Conservation (phyloP, 331 rosid genomes). For the Pyrus hybrid region DNA sequence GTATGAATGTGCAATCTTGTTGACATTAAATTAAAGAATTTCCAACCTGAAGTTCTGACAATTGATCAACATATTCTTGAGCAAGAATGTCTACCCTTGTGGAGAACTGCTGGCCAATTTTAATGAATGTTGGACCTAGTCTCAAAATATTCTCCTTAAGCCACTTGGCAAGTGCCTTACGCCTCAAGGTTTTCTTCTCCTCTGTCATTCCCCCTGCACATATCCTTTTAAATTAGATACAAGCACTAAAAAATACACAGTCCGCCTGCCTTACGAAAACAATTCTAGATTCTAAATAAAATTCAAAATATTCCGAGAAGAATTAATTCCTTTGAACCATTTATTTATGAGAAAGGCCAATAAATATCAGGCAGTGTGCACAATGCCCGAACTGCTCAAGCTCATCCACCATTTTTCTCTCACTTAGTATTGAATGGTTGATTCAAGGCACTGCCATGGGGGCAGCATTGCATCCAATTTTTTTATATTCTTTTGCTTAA, state of each 20-base stretch:
- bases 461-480: neutral
- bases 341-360: neutral
- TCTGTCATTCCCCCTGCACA: conserved; percentile 87
- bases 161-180: conserved; percentile 87
- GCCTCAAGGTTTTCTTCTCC: conserved; percentile 60
- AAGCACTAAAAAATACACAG: neutral
- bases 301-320: neutral
- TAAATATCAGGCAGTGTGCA: neutral
- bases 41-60: conserved; percentile 95
- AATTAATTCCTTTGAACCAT: neutral
- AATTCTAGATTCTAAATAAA: neutral
- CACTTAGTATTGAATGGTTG: neutral
- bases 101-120: conserved; percentile 99
- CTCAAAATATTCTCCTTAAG: conserved; percentile 83
- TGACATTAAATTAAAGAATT: neutral
- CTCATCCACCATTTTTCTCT: neutral
- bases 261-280: neutral
- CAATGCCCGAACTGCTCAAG: neutral
- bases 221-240: neutral
- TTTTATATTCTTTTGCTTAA: neutral
- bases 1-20: neutral
- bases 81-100: conserved; percentile 98
- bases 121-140: conserved; percentile 94
- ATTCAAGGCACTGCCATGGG: neutral
- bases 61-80: conserved; percentile 94